Conservation (phyloP, 305 asterid species). For the Withania somnifera region DNA sequence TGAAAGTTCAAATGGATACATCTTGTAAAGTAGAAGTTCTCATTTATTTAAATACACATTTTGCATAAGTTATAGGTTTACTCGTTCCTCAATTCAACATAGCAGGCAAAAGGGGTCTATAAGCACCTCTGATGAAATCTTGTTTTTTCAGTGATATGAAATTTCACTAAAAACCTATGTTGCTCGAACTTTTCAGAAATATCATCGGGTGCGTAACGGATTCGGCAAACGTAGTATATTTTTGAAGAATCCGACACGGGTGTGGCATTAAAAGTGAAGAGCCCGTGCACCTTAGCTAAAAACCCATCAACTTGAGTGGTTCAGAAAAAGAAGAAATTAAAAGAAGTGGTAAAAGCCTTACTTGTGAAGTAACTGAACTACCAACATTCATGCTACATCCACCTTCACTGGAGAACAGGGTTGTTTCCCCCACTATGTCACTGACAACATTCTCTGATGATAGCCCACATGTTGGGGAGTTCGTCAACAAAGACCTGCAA, state of each 20-base stretch:
- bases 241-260: too few relatives aligned
- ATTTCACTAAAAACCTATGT: background rate
- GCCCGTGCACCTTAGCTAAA: too few relatives aligned
- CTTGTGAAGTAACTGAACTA: constrained; percentile 6
- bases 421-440: constrained; percentile 41
- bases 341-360: background rate
- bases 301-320: background rate
- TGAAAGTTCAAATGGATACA: background rate
- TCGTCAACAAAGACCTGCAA: constrained; percentile 53
- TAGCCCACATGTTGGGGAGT: constrained; percentile 45
- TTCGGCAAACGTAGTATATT: too few relatives aligned
- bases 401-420: constrained; percentile 56
- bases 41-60: background rate
- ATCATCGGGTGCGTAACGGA: too few relatives aligned
- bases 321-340: background rate
- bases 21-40: background rate
- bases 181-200: too few relatives aligned
- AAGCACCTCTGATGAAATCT: background rate
- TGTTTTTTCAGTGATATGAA: background rate
- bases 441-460: constrained; percentile 59
- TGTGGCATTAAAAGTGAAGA: too few relatives aligned
- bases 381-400: constrained; percentile 65
- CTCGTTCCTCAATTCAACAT: background rate
- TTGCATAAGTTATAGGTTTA: background rate
- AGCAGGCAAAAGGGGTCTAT: background rate